A percentile compares a stretch with the other conserved stretches of the same genome.
Evolutionary conservation across 352 stramenopile species (phyloP).

Genomic region (Albugo candida): DNA sequence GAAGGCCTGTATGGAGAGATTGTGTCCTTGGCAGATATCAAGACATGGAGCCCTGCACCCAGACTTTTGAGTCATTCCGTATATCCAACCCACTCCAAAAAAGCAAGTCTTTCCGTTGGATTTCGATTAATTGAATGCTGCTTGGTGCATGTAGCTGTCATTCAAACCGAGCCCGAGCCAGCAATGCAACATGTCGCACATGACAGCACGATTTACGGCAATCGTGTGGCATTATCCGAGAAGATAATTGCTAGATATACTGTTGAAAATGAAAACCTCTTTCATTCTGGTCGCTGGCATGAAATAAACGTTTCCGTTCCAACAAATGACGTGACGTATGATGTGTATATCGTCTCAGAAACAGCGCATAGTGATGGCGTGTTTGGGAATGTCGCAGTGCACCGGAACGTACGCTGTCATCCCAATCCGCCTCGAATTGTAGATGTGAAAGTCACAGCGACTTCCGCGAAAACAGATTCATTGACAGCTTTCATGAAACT

Average conservation of each 20-base stretch:
- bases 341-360: conserved; percentile 51
- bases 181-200: conserved; percentile 16
- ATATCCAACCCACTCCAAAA: conserved; percentile 31
- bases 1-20: conserved; percentile 42
- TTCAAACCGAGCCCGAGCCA: conserved; percentile 20
- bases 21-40: conserved; percentile 18
- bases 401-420: conserved; percentile 33
- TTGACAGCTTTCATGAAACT: conserved; percentile 32
- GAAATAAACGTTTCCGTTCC: conserved; percentile 39
- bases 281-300: conserved; percentile 12
- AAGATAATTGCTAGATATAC: conserved; percentile 17
- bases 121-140: conserved; percentile 38
- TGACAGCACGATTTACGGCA: conserved; percentile 34
- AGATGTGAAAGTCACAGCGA: conserved; percentile 19
- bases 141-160: conserved; percentile 35
- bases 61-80: conserved; percentile 42
- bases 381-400: conserved; percentile 43
- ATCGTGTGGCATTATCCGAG: conserved; percentile 37
- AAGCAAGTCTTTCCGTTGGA: conserved; percentile 25
- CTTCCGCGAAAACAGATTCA: conserved; percentile 43
- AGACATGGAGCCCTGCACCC: conserved; percentile 40
- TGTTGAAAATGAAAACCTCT: conserved; percentile 9
- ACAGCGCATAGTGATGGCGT: conserved; percentile 43
- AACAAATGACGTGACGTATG: conserved; percentile 32
- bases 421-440: conserved; percentile 16